phyloP scores from a whole-genome alignment of 148 eudicot species.

The Arctostaphylos glauca region DNA sequence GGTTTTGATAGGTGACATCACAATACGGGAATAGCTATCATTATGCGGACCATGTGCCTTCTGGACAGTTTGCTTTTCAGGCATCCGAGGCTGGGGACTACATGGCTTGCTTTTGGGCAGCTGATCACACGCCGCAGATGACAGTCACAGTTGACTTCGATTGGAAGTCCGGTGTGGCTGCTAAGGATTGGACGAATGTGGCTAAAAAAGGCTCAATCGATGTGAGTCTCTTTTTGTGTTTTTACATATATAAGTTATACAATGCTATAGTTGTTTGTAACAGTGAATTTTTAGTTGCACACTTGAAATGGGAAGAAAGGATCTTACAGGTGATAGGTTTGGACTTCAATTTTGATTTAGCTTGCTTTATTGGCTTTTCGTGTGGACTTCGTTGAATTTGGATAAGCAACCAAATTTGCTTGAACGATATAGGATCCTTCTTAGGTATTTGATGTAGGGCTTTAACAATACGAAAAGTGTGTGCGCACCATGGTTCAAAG shows the following conservation, averaged over 20 bases:
- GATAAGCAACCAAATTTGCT: too few species aligned
- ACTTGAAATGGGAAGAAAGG: slow-evolving; percentile 1
- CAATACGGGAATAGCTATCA: slow-evolving; percentile 66
- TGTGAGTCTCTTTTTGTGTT: slow-evolving; percentile 39
- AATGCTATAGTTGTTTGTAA: neutral
- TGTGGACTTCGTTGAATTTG: neutral
- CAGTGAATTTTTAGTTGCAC: neutral
- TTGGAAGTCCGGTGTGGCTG: slow-evolving; percentile 86
- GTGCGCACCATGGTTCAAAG: neutral
- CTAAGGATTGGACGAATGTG: slow-evolving; percentile 87
- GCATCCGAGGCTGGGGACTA: slow-evolving; percentile 83
- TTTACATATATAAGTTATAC: neutral
- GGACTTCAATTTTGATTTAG: neutral
- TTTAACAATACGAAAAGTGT: neutral
- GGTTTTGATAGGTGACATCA: slow-evolving; percentile 56
- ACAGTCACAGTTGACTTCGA: slow-evolving; percentile 74
- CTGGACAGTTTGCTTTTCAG: slow-evolving; percentile 82
- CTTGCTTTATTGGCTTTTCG: neutral
- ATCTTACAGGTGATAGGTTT: neutral
- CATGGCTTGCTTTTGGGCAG: slow-evolving; percentile 75
- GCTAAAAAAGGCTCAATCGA: slow-evolving; percentile 82
- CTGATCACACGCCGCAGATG: slow-evolving; percentile 54
- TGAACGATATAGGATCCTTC: neutral
- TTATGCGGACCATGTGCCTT: slow-evolving; percentile 51
- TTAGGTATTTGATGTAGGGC: neutral